Base-by-base conservation (phyloP, 345 rosid species). In the Raphanus raphanistrum region DNA sequence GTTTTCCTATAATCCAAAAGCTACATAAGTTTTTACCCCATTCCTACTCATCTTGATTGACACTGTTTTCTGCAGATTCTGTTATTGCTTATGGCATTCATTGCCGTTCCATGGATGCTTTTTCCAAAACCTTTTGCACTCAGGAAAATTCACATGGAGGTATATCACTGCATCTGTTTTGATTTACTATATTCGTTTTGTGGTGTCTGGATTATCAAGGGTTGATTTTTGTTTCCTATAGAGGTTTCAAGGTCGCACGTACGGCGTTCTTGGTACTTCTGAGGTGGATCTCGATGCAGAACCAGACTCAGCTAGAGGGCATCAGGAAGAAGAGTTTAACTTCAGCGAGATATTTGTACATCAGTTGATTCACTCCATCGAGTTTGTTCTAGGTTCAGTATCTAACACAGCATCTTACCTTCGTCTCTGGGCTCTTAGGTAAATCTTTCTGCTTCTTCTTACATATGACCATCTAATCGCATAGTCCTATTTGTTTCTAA, bases 371-470 rank as follows among this genome's bases (percentile, higher is more conserved):
- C 98, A 94, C 84, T 94, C 98, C 68, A 92, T 94, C 75, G 98
- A 94, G 84, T 92, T 92, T 72, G 91, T 94, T 77, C 91, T 94
- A 35, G 98, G 97, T 64, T 89, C 98, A 77, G 98, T 94, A 74
- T 94, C 98, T 62, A 94, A 94, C 84, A 94, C 98, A 32, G 98
- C 98, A 74, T 94, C 98, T 26, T 94, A 92, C 85, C 98, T 94
- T 85, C 97, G 98, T 77, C 97, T 94, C 62, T 94, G 98, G 98
- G 98, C 98, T 75, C 89, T 92, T 80, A 94, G 98, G 98, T 89
- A 84, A 45, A 26, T 61, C 63, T 41, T 13, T 58, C 8, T 28
- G 8, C 76, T 48, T 55, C 72, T 7, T 4, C 2, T 59, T 3
- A 57, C 55, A 45, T 2, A 21, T 25, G 9, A 29, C 66, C 54